Evolutionary conservation across 208 protist species (phyloP), one percentile per base, ranked within the genome.

Genomic region (Tetramitus jugosus): DNA sequence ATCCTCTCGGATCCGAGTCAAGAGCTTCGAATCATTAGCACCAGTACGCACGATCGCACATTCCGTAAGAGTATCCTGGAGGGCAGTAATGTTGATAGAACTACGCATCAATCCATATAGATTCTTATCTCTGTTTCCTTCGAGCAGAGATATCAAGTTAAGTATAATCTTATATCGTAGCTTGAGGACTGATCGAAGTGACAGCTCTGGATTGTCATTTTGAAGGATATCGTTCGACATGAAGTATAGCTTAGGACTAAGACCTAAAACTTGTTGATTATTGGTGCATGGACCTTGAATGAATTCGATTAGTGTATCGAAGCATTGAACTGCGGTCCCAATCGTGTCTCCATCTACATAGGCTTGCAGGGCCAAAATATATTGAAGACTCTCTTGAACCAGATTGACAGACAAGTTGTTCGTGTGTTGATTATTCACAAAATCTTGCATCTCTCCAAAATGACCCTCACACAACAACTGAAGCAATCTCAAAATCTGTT

Each of bases 391-490:
- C 23, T 72, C 82, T 79, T 85, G 82, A n/a, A 92, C 75, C 14
- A 92, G 64, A 68, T 92, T 87, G 52, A 89, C 81, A 0, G 83
- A 87, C 29, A 85, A 82, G 60, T 83, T 79, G 71, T 86, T 91
- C 53, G 86, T 84, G 1, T 83, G 83, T 85, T 92, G 89, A 37
- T 83, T 62, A 4, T 82, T 65, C 0, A 92, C 79, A 65, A 89
- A 89, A 4, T 86, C 84, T 79, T 92, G 89, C 53, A 89, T 60
- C 13, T 81, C 80, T 6, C 71, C 49, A 76, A 83, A 87, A 76
- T 92, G 87, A 0, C 86, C 87, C 0, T 87, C 86, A 76, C 87
- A 90, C 23, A 92, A 65, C 37, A 89, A 84, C 80, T 91, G 86
- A 26, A 90, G 64, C 39, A 91, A 81, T 77, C 80, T 78, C 60